Conservation (phyloP, 106 monocot species). For the Dendrobium officinale region DNA sequence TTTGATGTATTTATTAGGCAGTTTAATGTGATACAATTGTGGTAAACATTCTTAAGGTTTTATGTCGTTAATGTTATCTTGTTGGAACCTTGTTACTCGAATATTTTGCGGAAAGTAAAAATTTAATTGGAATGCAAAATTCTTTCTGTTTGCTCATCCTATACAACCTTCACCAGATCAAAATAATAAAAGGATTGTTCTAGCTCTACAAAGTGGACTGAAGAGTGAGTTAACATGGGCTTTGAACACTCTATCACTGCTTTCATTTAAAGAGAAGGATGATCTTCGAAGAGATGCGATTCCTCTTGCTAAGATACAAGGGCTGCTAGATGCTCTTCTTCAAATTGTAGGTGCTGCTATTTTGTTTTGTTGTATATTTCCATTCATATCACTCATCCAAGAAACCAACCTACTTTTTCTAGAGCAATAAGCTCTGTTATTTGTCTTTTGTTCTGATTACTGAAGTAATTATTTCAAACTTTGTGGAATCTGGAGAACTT, state of each 20-base stretch:
- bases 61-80: neutral
- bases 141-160: slow-evolving; percentile 1
- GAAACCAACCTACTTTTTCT: neutral
- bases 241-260: slow-evolving; percentile 71
- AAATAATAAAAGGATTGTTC: slow-evolving; percentile 92
- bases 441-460: neutral
- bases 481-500: neutral
- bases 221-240: slow-evolving; percentile 97
- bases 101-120: neutral
- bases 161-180: slow-evolving; percentile 49
- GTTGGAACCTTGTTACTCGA: neutral
- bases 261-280: slow-evolving; percentile 97
- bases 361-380: neutral
- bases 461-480: neutral
- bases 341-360: slow-evolving; percentile 74
- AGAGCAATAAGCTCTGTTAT: neutral
- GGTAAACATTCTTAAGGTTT: neutral
- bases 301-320: slow-evolving; percentile 88
- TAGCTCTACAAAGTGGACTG: slow-evolving; percentile 94
- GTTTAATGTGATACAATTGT: neutral
- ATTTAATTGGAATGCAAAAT: neutral
- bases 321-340: slow-evolving; percentile 89
- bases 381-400: neutral
- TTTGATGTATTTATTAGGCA: neutral
- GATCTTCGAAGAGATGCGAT: slow-evolving; percentile 80